Conservation (phyloP, 257 asterid genomes). For the Solanum lignicaule region DNA sequence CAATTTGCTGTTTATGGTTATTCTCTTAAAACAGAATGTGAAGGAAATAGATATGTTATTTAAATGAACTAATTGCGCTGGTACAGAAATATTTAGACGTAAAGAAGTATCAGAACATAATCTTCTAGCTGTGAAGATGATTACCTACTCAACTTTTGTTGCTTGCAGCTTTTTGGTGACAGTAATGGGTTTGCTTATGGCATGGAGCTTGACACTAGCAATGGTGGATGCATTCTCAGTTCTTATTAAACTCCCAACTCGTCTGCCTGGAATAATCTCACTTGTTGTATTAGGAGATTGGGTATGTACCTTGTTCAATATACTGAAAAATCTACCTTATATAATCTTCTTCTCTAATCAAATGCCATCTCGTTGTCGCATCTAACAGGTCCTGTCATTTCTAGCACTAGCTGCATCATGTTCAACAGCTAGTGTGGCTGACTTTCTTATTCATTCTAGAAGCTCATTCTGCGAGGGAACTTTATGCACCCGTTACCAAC, state of each 20-base stretch:
- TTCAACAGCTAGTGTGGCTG: slow-evolving; percentile 69
- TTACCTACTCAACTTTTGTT: not conserved
- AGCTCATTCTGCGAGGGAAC: slow-evolving; percentile 36
- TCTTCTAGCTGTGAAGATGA: not conserved
- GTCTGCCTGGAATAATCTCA: slow-evolving; percentile 45
- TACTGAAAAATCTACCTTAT: not conserved
- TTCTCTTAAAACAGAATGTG: not conserved
- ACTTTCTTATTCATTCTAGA: slow-evolving; percentile 45
- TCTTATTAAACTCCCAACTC: slow-evolving; percentile 50
- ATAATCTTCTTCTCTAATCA: not conserved
- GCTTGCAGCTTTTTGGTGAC: slow-evolving; percentile 73
- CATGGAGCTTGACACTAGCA: slow-evolving; percentile 87
- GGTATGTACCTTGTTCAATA: slow-evolving; percentile 26
- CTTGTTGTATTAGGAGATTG: slow-evolving; percentile 70
- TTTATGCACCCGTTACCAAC: slow-evolving; percentile 63
- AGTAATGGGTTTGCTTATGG: slow-evolving; percentile 66
- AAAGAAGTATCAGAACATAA: not conserved
- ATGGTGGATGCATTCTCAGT: slow-evolving; percentile 65
- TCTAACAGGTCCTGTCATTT: slow-evolving; percentile 48
- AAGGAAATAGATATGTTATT: not conserved
- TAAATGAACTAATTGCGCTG: not conserved
- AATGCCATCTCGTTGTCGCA: not conserved
- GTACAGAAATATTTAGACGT: not conserved
- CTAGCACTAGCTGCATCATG: slow-evolving; percentile 80
- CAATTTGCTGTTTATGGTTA: not conserved